Base-by-base conservation (phyloP, 2,329 filamentous ascomycete species). In the Fusarium zealandicum region DNA sequence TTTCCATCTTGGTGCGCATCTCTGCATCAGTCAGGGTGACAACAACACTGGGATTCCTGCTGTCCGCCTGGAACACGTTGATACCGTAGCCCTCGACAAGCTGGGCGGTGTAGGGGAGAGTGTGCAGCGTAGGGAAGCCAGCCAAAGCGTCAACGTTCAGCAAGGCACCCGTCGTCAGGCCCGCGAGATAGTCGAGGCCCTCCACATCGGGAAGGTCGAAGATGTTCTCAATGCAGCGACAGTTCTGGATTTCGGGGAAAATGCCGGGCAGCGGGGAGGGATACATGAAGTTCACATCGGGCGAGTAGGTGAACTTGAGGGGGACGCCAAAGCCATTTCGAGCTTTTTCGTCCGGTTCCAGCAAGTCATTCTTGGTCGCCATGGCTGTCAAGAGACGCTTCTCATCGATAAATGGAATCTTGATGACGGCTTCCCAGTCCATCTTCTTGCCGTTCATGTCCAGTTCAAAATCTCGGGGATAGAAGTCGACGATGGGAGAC, bases 371-470 rank as follows among this genome's bases (percentile, higher is more conserved):
- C 71, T 89, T 92, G 6, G 92, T 87, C 13, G 82, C 88, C 90
- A 99, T 97, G 7, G 93, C 95, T 31, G 80, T 77, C 49, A 99
- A 80, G 3, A 99, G 79, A 20, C 95, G 86, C 67, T 89, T 86
- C 73, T 99, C 93, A 53, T 99, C 92, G 60, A 99, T 99, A 75
- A 99, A 99, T 0, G 95, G 95, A 69, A 99, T 99, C 75, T 98
- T 99, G 61, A 99, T 92, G 31, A 99, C 93, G 22, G 95, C 95
- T 72, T 99, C 95, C 95, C 95, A 99, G 61, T 99, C 96, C 90
- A 96, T 96, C 78, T 96, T 99, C 80, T 99, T 99, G 54, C 95
- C 96, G 67, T 99, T 98, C 95, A 99, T 98, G 72, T 99, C 96
- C 33, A 99, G 81, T 63, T 96, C 92, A 69, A 99, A 99, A 67